Evolutionary conservation across 768 basidiomycete genomes (phyloP).

Genomic region (Agaricus subrufescens): DNA sequence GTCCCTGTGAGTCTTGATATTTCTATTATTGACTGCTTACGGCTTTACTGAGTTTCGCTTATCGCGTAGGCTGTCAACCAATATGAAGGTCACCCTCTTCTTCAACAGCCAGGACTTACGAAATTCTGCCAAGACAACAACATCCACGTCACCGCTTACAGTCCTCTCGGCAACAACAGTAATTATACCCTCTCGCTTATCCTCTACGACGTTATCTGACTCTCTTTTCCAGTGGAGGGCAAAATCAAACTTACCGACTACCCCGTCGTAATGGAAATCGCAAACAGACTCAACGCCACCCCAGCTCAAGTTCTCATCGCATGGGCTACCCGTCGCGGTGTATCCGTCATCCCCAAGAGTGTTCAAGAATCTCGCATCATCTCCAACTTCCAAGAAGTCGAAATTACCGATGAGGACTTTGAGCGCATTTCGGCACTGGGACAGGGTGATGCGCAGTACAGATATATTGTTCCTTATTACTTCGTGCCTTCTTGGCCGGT

Average conservation of each 20-base stretch:
- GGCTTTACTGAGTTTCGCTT: background rate
- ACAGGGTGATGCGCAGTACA: background rate
- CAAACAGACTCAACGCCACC: conserved; percentile 55
- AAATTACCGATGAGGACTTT: background rate
- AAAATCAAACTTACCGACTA: conserved; percentile 68
- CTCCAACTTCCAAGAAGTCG: background rate
- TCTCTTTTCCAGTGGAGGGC: conserved; percentile 39
- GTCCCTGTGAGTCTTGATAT: conserved; percentile 51
- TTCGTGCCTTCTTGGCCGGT: no score
- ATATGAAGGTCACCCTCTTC: conserved; percentile 77
- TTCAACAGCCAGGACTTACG: conserved; percentile 71
- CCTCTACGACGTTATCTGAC: background rate
- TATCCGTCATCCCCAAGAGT: conserved; percentile 82
- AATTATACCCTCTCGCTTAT: conserved; percentile 16
- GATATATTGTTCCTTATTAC: no score
- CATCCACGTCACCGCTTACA: conserved; percentile 64
- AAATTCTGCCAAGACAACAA: conserved; percentile 63
- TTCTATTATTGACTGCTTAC: no score
- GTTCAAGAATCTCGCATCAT: conserved; percentile 65
- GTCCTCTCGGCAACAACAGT: conserved; percentile 82
- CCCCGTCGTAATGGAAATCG: conserved; percentile 55
- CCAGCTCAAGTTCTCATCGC: conserved; percentile 81
- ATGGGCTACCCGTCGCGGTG: conserved; percentile 73
- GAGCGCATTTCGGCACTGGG: background rate
- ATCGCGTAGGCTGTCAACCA: conserved; percentile 59